These are phyloP conservation scores for Paramyrothecium sp. DNA, from an alignment of 2,329 filamentous ascomycete species.

Conservation along the genomic window DNA sequence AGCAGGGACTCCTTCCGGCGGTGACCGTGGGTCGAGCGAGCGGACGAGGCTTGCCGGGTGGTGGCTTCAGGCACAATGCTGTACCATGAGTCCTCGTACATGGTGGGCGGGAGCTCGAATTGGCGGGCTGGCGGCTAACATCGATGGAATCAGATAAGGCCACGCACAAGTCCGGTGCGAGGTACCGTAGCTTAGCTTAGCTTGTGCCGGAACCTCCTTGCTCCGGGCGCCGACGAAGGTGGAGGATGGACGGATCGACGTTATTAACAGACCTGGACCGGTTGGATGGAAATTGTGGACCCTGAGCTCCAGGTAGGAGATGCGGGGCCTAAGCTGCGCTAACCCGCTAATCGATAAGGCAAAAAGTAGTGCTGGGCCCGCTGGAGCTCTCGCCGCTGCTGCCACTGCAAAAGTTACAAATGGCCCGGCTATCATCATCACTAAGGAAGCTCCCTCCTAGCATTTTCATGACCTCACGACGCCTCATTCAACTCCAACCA, in stretches of 20 bases:
- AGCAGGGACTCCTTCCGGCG: slow-evolving; percentile 69
- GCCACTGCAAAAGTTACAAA: not conserved
- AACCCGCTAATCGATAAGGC: not conserved
- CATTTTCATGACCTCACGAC: not conserved
- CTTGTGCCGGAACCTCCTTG: slow-evolving; percentile 20
- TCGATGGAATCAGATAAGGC: not conserved
- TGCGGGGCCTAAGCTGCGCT: not conserved
- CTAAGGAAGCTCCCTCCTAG: not conserved
- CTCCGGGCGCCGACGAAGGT: slow-evolving; percentile 28
- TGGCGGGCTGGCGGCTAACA: not conserved
- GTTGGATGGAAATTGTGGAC: not conserved
- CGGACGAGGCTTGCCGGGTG: slow-evolving; percentile 45
- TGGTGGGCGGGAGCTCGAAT: slow-evolving; percentile 33
- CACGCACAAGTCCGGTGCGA: not conserved
- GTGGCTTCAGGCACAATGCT: slow-evolving; percentile 67
- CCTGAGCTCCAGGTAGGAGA: not conserved
- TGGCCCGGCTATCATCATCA: not conserved
- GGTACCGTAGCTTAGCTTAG: slow-evolving; percentile 1
- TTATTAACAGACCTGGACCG: not conserved
- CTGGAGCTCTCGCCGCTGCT: not conserved
- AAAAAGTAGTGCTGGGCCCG: not conserved
- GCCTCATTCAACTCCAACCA: not conserved
- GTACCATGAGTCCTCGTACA: slow-evolving; percentile 87
- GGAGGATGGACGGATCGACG: slow-evolving; percentile 7
- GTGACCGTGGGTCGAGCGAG: slow-evolving; percentile 49